phyloP scores from a whole-genome alignment of 2,329 filamentous ascomycete species.

The Ascochyta rabiei region DNA sequence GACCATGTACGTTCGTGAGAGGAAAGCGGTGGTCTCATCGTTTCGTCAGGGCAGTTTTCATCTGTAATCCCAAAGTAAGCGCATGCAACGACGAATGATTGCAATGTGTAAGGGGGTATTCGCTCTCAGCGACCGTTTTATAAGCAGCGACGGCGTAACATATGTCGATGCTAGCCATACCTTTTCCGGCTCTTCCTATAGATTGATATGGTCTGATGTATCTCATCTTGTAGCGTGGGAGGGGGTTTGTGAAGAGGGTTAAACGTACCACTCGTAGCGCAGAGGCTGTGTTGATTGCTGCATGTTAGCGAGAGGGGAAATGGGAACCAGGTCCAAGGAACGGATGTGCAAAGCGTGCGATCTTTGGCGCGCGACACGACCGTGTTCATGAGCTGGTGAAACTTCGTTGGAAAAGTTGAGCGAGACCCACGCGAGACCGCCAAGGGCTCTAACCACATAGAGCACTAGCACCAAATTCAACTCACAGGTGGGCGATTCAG shows the following conservation, averaged over 20 bases:
- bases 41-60: background rate
- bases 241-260: background rate
- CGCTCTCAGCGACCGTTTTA: constrained; percentile 53
- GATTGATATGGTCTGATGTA: constrained; percentile 45
- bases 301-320: background rate
- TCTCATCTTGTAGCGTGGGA: constrained; percentile 42
- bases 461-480: background rate
- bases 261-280: constrained; percentile 6
- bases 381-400: constrained; percentile 5
- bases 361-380: background rate
- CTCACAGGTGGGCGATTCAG: background rate
- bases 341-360: no score
- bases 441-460: background rate
- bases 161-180: constrained; percentile 58
- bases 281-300: background rate
- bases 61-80: constrained; percentile 18
- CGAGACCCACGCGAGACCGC: background rate
- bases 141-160: constrained; percentile 58
- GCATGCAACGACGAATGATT: background rate
- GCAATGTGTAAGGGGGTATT: constrained; percentile 4
- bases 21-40: background rate
- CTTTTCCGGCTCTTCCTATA: constrained; percentile 62
- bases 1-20: background rate
- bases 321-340: background rate
- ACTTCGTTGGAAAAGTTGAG: constrained; percentile 11